phyloP scores from a whole-genome alignment of 306 rosid species.

The Abrus pulchellus region DNA sequence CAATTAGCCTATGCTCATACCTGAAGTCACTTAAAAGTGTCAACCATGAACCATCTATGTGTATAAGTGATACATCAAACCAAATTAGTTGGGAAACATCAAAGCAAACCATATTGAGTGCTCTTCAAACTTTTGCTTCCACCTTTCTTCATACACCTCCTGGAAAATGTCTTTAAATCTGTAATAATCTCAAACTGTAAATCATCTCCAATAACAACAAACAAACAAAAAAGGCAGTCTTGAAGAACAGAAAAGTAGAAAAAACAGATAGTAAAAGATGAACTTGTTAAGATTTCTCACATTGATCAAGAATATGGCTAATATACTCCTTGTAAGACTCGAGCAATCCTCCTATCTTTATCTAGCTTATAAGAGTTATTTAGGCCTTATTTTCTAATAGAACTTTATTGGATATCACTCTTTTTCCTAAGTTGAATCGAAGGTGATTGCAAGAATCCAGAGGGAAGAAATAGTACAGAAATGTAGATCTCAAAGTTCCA shows the following conservation, averaged over 20 bases:
- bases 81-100: conserved; percentile 22
- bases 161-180: conserved; percentile 97
- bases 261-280: neutral
- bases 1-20: conserved; percentile 98
- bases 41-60: conserved; percentile 32
- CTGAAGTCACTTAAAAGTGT: conserved; percentile 57
- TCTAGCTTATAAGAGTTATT: too few relatives aligned
- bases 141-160: conserved; percentile 86
- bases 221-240: neutral
- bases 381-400: too few relatives aligned
- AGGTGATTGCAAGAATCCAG: conserved; percentile 19
- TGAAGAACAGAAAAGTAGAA: neutral
- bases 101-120: conserved; percentile 83
- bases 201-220: conserved; percentile 38
- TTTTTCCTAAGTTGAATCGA: neutral
- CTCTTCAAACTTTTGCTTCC: conserved; percentile 90
- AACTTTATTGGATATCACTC: conserved; percentile 1
- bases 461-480: conserved; percentile 1
- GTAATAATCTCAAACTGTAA: conserved; percentile 46
- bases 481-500: neutral
- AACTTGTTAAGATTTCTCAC: too few relatives aligned
- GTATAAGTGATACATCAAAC: conserved; percentile 38
- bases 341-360: too few relatives aligned
- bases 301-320: too few relatives aligned
- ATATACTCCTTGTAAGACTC: too few relatives aligned